Evolutionary conservation across 1,284 basidiomycete species (phyloP), one percentile per base, ranked within the genome.

Genomic region (Ustilago crameri): DNA sequence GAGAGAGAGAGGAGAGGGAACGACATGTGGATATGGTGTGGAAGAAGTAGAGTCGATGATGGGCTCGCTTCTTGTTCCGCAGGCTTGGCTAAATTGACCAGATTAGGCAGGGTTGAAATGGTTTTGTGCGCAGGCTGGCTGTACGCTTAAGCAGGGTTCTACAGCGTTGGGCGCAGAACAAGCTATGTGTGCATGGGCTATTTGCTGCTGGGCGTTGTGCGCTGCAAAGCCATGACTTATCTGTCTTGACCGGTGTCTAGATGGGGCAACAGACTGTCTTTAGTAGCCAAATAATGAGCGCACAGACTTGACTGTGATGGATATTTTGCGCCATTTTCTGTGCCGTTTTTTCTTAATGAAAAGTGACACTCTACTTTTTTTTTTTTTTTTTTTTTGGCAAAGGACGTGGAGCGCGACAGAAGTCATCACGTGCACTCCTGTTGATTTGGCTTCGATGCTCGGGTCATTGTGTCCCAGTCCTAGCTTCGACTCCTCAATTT

Each of bases 361-460:
- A 50, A 40, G 32, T 53, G 30, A 42, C 30, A 61, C 22, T 22
- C 32, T 8, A 48, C 27, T 48, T 30, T n/a, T n/a, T n/a, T n/a
- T n/a, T n/a, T n/a, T n/a, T n/a, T n/a, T n/a, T n/a, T n/a, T n/a
- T n/a, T n/a, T 47, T 23, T 32, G 23, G 34, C 27, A 18, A 46
- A 46, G 51, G 61, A 64, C 61, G 61, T 64, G 61, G 52, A 24
- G 51, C 61, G 61, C 61, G 61, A 37, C 52, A 45, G 26, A 20
- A 0, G 7, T 35, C 50, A 64, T 64, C 61, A 64, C 61, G 61
- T 64, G 61, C 61, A 40, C 9, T 37, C 20, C 5, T 12, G 30
- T 7, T 5, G 30, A 30, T 30, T 5, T 7, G 12, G 12, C 30
- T 30, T 5, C 30, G 30, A 30, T 30, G 30, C 7, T 30, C 12